Percentiles rank a stretch among this genome's conserved stretches.
Conservation (phyloP, 2,329 filamentous ascomycete species). For the Pseudopithomyces maydicus region DNA sequence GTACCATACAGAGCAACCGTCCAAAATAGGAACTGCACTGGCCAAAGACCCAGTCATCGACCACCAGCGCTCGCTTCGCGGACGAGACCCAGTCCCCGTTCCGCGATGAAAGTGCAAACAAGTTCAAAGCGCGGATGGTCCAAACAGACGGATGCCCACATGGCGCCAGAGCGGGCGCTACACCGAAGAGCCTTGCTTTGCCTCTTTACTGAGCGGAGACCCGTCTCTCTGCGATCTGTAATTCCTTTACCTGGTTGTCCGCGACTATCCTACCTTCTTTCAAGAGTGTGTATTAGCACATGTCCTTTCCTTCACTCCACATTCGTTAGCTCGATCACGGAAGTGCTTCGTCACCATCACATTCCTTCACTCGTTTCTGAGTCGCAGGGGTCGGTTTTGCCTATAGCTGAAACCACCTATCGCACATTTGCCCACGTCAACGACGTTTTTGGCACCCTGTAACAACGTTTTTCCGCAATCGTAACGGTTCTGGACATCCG, state of each 20-base stretch:
- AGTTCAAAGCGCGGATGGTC: conserved; percentile 9
- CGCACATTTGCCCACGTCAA: background rate
- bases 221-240: conserved; percentile 19
- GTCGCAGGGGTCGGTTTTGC: conserved; percentile 17
- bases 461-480: conserved; percentile 4
- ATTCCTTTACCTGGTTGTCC: conserved; percentile 22
- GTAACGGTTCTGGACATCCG: conserved; percentile 7
- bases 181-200: conserved; percentile 11
- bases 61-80: conserved; percentile 19
- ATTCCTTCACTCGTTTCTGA: background rate
- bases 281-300: conserved; percentile 37
- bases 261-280: conserved; percentile 23
- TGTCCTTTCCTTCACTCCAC: conserved; percentile 38
- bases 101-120: conserved; percentile 39
- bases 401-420: conserved; percentile 18
- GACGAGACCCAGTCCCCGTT: conserved; percentile 29
- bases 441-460: conserved; percentile 11
- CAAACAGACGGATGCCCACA: conserved; percentile 28
- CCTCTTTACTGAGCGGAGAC: conserved; percentile 31
- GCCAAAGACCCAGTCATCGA: conserved; percentile 25
- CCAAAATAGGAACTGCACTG: conserved; percentile 26
- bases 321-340: conserved; percentile 1
- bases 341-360: background rate
- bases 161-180: conserved; percentile 31
- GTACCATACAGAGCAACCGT: conserved; percentile 21